Conservation (phyloP, 371 early-diverging fungal genomes). For the Fennellomyces sp. region DNA sequence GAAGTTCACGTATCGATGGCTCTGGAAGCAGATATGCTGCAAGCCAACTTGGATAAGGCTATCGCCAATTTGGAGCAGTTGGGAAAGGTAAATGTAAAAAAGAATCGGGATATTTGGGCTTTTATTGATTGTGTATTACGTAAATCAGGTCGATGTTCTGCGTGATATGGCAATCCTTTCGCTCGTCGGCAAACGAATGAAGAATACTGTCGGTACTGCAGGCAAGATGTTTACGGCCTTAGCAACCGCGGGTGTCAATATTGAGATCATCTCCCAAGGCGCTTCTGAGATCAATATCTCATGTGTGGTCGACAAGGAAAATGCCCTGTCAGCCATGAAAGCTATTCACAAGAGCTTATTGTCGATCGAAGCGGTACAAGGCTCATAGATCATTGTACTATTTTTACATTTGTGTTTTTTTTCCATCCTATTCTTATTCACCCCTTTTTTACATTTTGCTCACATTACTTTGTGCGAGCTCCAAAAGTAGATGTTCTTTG, state of each 20-base stretch:
- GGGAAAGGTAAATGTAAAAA: slow-evolving; percentile 57
- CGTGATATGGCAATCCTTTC: slow-evolving; percentile 93
- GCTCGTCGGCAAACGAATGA: slow-evolving; percentile 95
- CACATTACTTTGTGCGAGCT: not conserved
- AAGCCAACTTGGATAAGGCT: slow-evolving; percentile 67
- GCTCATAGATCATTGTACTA: not conserved
- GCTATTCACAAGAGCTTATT: slow-evolving; percentile 85
- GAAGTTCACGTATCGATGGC: slow-evolving; percentile 98
- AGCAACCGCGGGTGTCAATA: slow-evolving; percentile 88
- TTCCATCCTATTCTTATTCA: not conserved
- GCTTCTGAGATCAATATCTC: slow-evolving; percentile 97
- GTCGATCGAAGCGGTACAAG: slow-evolving; percentile 5
- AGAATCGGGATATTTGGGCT: no score
- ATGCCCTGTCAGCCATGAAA: slow-evolving; percentile 77
- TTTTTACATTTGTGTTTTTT: not conserved
- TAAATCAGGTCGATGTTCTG: slow-evolving; percentile 63
- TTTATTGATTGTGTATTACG: not conserved
- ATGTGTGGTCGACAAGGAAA: slow-evolving; percentile 84
- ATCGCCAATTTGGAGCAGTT: slow-evolving; percentile 61
- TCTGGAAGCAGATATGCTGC: slow-evolving; percentile 62
- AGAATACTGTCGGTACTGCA: slow-evolving; percentile 92
- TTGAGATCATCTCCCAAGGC: slow-evolving; percentile 98
- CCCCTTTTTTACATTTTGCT: not conserved
- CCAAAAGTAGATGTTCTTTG: not conserved
- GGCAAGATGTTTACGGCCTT: slow-evolving; percentile 93